Percentiles rank a stretch among this genome's conserved stretches.
These are phyloP conservation scores for Aspergillus sp. DNA, from an alignment of 2,329 filamentous ascomycete species.

Conservation along the genomic window DNA sequence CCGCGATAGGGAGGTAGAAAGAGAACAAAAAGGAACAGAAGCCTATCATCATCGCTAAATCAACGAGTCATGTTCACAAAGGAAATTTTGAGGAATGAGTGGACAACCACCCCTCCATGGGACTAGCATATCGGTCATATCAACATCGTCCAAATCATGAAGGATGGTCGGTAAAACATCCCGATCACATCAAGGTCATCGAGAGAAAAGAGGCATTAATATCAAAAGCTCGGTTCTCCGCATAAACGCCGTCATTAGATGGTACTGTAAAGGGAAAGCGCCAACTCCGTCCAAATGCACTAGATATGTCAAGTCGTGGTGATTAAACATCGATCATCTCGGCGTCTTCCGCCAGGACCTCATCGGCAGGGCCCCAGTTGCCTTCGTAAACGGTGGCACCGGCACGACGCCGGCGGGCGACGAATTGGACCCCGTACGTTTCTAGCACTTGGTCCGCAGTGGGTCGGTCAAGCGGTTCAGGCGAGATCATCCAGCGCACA, in stretches of 20 bases:
- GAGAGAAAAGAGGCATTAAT: constrained; percentile 14
- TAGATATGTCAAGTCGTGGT: constrained; percentile 27
- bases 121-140: neutral
- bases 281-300: constrained; percentile 39
- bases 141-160: neutral
- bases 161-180: constrained; percentile 15
- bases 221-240: constrained; percentile 20
- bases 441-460: constrained; percentile 71
- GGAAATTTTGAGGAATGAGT: constrained; percentile 19
- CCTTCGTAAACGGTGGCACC: constrained; percentile 96
- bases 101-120: constrained; percentile 15
- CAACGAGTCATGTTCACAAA: constrained; percentile 16
- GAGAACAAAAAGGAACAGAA: neutral
- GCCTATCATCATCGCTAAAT: constrained; percentile 19
- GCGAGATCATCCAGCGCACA: constrained; percentile 84
- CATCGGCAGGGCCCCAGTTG: constrained; percentile 82
- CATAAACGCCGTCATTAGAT: constrained; percentile 28
- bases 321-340: constrained; percentile 65
- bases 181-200: constrained; percentile 11
- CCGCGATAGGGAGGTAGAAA: neutral
- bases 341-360: constrained; percentile 59
- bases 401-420: constrained; percentile 72
- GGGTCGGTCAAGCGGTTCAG: constrained; percentile 72
- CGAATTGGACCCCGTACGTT: constrained; percentile 76
- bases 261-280: constrained; percentile 27